Base-by-base conservation (phyloP, 1,284 basidiomycete genomes). In the Tilletia walkeri region DNA sequence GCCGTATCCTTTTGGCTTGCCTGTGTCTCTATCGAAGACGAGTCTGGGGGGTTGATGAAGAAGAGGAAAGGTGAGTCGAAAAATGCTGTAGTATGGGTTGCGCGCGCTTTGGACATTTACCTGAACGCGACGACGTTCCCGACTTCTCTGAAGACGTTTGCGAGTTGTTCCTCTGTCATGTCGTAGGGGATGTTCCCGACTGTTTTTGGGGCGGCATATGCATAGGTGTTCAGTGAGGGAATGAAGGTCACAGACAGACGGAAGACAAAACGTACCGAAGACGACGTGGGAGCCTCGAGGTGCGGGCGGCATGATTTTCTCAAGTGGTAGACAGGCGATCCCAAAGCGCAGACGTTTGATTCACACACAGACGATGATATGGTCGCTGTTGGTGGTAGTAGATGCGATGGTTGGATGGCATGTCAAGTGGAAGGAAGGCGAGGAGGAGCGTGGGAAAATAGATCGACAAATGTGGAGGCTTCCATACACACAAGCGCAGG, bases 1-100 rank as follows among this genome's bases (percentile, higher is more conserved):
- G 14, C 95, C 95, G 83, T 96, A 99, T 16, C 96, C 95, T 85
- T 93, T 94, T 66, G 94, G 92, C 84, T 95, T 94, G 70, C 95
- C 94, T 20, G 94, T 96, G 71, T 94, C 92, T 77, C 93, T 88
- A 86, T 99, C 95, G 85, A 94, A 97, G 67, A 98, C 95, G 41
- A 82, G 73, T 54, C 78, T 65, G 41, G 4, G 41, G 4, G 34
- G 20, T 65, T 9, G 50, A 53, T 30, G 50, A 18, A 53, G 18
- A 5, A 24, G 12, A 7, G 20, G 56, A n/a, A 10, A 16, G 56
- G n/a, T 12, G 18, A n/a, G 18, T 10, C 54, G 9, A 34, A 1
- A 16, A 56, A 24, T 24, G 18, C 12, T 20, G 30, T 9, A 45
- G 41, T 45, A 14, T 9, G 41, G 41, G 41, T 14, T 3, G 41